A percentile compares a stretch with the other conserved stretches of the same genome.
Evolutionary conservation across 2,329 filamentous ascomycete species (phyloP).

Genomic region (Fusarium zealandicum): DNA sequence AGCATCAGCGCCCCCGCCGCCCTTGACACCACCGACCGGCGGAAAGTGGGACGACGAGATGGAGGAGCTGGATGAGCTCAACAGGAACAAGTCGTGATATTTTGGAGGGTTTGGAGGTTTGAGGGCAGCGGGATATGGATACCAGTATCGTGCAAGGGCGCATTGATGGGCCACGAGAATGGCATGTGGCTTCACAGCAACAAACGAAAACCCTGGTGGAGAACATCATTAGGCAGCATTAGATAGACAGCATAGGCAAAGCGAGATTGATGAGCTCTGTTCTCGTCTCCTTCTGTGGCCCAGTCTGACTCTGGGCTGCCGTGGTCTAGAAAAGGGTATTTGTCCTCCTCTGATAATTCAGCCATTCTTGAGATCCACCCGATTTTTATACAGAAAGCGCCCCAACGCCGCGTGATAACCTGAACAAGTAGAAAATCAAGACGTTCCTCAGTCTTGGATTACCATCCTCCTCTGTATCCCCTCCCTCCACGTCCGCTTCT

Average conservation of each 20-base stretch:
- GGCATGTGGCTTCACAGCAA: slow-evolving; percentile 2
- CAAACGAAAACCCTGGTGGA: slow-evolving; percentile 15
- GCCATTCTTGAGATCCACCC: slow-evolving; percentile 18
- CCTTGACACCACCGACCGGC: slow-evolving; percentile 43
- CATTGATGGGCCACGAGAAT: slow-evolving; percentile 7
- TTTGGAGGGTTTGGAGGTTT: too few relatives aligned
- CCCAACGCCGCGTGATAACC: slow-evolving; percentile 33
- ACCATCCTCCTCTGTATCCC: slow-evolving; percentile 60
- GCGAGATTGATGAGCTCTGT: slow-evolving; percentile 32
- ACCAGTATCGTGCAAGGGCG: slow-evolving; percentile 3
- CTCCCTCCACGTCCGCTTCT: slow-evolving; percentile 60
- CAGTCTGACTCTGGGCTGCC: slow-evolving; percentile 3
- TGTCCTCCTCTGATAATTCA: slow-evolving; percentile 21
- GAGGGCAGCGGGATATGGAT: neutral
- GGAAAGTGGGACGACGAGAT: slow-evolving; percentile 67
- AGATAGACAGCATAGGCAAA: slow-evolving; percentile 33
- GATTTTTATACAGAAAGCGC: slow-evolving; percentile 29
- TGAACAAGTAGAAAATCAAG: neutral
- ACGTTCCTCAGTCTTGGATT: slow-evolving; percentile 8
- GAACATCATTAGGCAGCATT: slow-evolving; percentile 37
- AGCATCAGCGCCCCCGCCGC: slow-evolving; percentile 36
- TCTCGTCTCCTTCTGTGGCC: neutral
- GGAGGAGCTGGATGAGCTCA: slow-evolving; percentile 56
- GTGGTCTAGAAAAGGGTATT: slow-evolving; percentile 38
- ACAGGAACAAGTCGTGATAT: slow-evolving; percentile 36